Evolutionary conservation across 1,139 yeast genomes (phyloP).

Genomic region (Debaryomyces robertsiae): DNA sequence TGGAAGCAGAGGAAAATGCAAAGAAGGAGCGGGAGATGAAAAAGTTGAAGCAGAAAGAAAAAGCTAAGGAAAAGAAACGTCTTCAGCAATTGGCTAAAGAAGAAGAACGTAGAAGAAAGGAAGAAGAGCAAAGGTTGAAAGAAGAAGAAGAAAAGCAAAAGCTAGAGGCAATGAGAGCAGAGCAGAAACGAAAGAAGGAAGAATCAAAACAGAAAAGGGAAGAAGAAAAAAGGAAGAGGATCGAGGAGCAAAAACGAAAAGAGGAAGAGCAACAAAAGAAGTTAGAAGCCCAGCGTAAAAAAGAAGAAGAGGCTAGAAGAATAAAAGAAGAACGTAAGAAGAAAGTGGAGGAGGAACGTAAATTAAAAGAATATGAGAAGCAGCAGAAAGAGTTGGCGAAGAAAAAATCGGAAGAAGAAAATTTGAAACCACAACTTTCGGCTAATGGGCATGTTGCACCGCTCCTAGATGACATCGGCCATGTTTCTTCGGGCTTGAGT

Average conservation of each 20-base stretch:
- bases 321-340: conserved; percentile 48
- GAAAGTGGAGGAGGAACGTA: conserved; percentile 45
- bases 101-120: conserved; percentile 64
- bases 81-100: conserved; percentile 72
- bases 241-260: conserved; percentile 44
- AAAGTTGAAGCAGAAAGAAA: conserved; percentile 71
- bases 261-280: conserved; percentile 49
- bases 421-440: conserved; percentile 28
- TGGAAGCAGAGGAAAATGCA: conserved; percentile 74
- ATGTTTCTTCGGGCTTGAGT: neutral
- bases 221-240: conserved; percentile 52
- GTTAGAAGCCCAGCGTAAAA: conserved; percentile 52
- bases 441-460: conserved; percentile 33
- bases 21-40: conserved; percentile 73
- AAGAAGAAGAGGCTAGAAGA: conserved; percentile 47
- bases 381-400: conserved; percentile 44
- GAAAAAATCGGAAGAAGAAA: conserved; percentile 46
- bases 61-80: conserved; percentile 76
- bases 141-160: conserved; percentile 37
- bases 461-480: conserved; percentile 25
- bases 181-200: conserved; percentile 49
- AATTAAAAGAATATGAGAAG: conserved; percentile 48
- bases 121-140: conserved; percentile 50
- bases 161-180: conserved; percentile 45
- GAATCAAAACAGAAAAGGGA: conserved; percentile 53